phyloP scores from a whole-genome alignment of 2,329 filamentous ascomycete species.

The Macrophomina phaseolina region DNA sequence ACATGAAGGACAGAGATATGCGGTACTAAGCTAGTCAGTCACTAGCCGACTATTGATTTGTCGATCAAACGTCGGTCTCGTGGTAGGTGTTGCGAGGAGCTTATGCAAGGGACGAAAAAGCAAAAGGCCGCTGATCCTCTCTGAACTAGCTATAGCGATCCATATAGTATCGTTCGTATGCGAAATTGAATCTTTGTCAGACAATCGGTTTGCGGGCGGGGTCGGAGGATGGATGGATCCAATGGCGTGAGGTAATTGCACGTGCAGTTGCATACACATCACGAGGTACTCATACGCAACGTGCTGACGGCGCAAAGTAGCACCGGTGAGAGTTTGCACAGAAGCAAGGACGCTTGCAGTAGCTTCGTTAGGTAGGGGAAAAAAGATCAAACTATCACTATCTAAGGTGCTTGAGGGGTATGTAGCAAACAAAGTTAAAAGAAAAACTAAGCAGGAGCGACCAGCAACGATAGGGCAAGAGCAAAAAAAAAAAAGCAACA shows the following conservation, averaged over 20 bases:
- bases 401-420: conserved; percentile 26
- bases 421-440: conserved; percentile 19
- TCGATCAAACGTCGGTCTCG: background rate
- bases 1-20: background rate
- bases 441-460: background rate
- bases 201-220: background rate
- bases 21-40: background rate
- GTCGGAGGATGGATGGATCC: no score
- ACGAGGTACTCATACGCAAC: background rate
- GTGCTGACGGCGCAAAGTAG: background rate
- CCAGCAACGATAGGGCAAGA: conserved; percentile 8
- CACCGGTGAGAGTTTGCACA: background rate
- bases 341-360: conserved; percentile 19
- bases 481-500: background rate
- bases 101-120: background rate
- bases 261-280: background rate
- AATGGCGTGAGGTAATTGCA: background rate
- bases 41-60: background rate
- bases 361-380: conserved; percentile 17
- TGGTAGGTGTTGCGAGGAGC: background rate
- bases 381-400: conserved; percentile 20
- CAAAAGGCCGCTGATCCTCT: background rate
- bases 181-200: background rate
- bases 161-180: background rate
- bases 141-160: background rate